phyloP scores from a whole-genome alignment of 148 eudicot species.

The Fagopyrum esculentum region DNA sequence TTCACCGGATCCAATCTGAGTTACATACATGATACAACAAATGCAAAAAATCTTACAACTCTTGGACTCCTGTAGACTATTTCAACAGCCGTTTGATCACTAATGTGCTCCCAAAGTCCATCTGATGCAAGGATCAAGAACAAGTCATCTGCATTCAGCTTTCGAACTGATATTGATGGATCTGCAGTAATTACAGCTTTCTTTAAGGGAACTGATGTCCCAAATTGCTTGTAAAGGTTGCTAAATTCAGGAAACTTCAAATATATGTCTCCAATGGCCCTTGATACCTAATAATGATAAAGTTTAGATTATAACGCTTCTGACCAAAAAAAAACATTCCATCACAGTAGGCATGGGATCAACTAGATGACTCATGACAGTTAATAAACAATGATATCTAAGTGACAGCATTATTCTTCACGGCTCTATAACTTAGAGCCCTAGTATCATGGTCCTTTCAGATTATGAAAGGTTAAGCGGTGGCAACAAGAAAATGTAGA shows the following conservation, averaged over 20 bases:
- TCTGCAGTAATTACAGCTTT: constrained; percentile 53
- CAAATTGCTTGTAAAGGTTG: constrained; percentile 29
- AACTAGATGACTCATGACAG: background rate
- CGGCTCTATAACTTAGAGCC: background rate
- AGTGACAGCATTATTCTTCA: background rate
- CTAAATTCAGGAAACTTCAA: constrained; percentile 50
- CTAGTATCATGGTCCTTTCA: constrained; percentile 5
- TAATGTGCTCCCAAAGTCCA: constrained; percentile 68
- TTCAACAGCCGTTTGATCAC: constrained; percentile 59
- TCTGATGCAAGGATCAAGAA: constrained; percentile 71
- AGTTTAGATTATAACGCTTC: background rate
- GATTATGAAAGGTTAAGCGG: constrained; percentile 1
- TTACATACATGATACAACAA: background rate
- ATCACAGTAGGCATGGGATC: background rate
- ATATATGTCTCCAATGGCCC: constrained; percentile 67
- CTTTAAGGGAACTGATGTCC: constrained; percentile 33
- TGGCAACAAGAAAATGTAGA: background rate
- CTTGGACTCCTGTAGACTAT: constrained; percentile 43
- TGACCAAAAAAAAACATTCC: background rate
- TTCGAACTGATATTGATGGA: constrained; percentile 39
- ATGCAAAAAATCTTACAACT: constrained; percentile 24
- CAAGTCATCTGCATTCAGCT: constrained; percentile 38
- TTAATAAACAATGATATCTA: background rate
- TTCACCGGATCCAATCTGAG: no score
- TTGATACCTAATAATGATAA: constrained; percentile 41